Base-by-base conservation (phyloP, 768 basidiomycete genomes). In the Tylopilus felleus region DNA sequence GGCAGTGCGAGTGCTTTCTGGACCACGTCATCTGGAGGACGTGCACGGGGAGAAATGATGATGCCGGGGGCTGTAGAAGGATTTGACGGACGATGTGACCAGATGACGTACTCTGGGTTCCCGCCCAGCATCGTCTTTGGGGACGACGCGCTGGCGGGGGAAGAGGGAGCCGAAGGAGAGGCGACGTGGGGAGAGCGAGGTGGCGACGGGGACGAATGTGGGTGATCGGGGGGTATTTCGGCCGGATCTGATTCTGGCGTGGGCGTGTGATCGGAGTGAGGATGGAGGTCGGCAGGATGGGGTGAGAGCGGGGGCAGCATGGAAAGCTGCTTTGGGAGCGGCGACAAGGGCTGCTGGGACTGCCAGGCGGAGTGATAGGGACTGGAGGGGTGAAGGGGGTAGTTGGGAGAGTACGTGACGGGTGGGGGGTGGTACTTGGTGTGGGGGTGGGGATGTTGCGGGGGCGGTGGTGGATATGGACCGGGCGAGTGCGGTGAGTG, bases 1-100 rank as follows among this genome's bases (percentile, higher is more conserved):
- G 74, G 71, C 1, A 79, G 58, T 21, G 75, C 73, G 21, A 84
- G 60, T n/a, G 87, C 87, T 17, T 73, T 72, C 40, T 79, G 73
- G 0, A 88, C 64, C 21, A 90, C 71, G 49, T 82, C 71, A 2
- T 73, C 74, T 27, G 88, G 87, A 4, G 88, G 88, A 35, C 76
- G 74, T 3, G 86, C 84, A 21, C 63, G 69, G 0, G 83, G 77
- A 1, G 87, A 88, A 25, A 90, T 85, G 58, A 90, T 88, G 53
- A 90, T 80, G 4, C 83, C 80, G 1, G 86, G 86, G 0, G 88
- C 88, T 42, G 70, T 66, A 4, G 78, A 72, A 0, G 88, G 88
- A 64, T 88, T 73, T 3, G 75, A 70, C 0, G 88, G 88, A 23
- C 86, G 80, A n/a, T 79, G 78, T 0, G 88, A 86, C 86, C 86